Conservation (phyloP, 129 eudicot genomes). For the Glebionis coronaria region DNA sequence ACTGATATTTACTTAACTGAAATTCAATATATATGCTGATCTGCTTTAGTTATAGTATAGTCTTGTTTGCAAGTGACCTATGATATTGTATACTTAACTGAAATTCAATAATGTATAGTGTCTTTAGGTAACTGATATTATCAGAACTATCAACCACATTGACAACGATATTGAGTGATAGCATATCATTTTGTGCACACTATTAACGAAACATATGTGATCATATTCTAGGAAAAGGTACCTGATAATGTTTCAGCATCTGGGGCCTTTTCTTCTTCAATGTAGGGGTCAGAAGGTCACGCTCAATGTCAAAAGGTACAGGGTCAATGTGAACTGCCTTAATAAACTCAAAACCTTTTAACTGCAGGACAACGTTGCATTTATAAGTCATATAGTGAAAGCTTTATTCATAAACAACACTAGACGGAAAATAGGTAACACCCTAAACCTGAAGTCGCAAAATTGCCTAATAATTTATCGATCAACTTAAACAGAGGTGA, state of each 20-base stretch:
- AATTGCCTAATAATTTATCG: too few species aligned
- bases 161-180: slow-evolving; percentile 6
- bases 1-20: not conserved
- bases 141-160: too few species aligned
- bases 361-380: slow-evolving; percentile 37
- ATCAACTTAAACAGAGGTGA: too few species aligned
- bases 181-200: not conserved
- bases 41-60: too few species aligned
- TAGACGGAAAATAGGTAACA: too few species aligned
- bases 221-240: slow-evolving; percentile 11
- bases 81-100: too few species aligned
- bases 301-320: slow-evolving; percentile 80
- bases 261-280: slow-evolving; percentile 88
- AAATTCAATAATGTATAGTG: too few species aligned
- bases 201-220: not conserved
- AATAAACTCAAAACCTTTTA: slow-evolving; percentile 81
- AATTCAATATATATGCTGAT: not conserved
- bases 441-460: too few species aligned
- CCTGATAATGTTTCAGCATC: slow-evolving; percentile 78
- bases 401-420: not conserved
- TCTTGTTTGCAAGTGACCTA: too few species aligned
- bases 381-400: not conserved
- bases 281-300: slow-evolving; percentile 88
- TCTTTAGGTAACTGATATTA: too few species aligned
- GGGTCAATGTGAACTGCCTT: slow-evolving; percentile 81